A percentile compares a stretch with the other conserved stretches of the same genome.
Evolutionary conservation across 2,329 filamentous ascomycete species (phyloP).

Genomic region (Akanthomyces dipterigenus): DNA sequence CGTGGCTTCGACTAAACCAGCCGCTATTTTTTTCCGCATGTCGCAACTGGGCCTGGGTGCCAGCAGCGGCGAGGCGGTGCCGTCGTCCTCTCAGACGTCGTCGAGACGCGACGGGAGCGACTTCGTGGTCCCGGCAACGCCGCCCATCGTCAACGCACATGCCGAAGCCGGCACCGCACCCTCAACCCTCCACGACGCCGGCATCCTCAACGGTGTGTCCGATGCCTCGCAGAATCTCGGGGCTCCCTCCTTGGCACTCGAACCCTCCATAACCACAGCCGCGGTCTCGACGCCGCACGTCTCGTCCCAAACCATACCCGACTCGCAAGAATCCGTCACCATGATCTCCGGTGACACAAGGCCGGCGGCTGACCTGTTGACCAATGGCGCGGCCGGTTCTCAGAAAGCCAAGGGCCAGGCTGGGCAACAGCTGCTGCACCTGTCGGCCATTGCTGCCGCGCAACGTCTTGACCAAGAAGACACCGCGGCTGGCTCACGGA

Average conservation of each 20-base stretch:
- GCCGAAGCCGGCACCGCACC: not conserved
- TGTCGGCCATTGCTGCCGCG: conserved; percentile 52
- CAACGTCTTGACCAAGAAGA: conserved; percentile 37
- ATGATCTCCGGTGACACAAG: not conserved
- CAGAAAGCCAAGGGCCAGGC: conserved; percentile 2
- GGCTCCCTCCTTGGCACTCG: not conserved
- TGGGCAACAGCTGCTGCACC: conserved; percentile 48
- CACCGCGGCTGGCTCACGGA: conserved; percentile 44
- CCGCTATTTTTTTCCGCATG: conserved; percentile 1
- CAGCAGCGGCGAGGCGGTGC: conserved; percentile 5
- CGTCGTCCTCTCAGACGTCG: conserved; percentile 10
- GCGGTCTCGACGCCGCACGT: not conserved
- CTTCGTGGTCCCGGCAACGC: conserved; percentile 11
- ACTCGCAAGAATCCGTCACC: conserved; percentile 10
- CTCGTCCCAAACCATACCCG: conserved; percentile 9
- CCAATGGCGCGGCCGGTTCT: not conserved
- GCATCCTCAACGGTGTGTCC: not conserved
- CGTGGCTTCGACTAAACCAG: too few relatives aligned
- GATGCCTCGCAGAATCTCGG: not conserved
- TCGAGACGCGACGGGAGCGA: conserved; percentile 14
- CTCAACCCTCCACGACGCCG: not conserved
- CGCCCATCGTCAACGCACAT: conserved; percentile 6
- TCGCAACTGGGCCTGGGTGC: conserved; percentile 12
- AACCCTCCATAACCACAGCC: not conserved
- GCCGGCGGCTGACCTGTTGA: conserved; percentile 4